phyloP scores from a whole-genome alignment of 768 basidiomycete species.

The Udeniomyces megalosporus region DNA sequence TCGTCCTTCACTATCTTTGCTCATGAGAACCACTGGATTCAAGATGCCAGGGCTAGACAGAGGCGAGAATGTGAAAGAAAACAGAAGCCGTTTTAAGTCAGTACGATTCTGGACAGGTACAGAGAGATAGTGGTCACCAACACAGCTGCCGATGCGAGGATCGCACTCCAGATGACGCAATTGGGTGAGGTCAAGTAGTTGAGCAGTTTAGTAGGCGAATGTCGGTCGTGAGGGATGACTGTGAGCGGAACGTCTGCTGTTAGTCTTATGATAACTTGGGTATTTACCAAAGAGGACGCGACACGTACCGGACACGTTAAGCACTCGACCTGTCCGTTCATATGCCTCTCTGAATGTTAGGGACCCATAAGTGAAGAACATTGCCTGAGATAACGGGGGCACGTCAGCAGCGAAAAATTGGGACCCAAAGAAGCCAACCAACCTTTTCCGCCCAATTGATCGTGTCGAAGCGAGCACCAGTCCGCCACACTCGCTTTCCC shows the following conservation, averaged over 20 bases:
- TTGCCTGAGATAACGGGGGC: conserved; percentile 37
- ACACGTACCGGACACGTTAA: conserved; percentile 57
- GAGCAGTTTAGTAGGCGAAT: conserved; percentile 87
- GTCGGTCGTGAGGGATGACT: conserved; percentile 74
- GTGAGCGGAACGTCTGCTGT: too few relatives aligned
- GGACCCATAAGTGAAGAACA: conserved; percentile 82
- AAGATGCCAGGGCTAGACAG: conserved; percentile 91
- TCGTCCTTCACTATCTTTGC: conserved; percentile 62
- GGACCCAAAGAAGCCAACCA: background rate
- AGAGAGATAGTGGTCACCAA: too few relatives aligned
- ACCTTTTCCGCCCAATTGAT: conserved; percentile 82
- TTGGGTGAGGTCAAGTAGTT: conserved; percentile 50
- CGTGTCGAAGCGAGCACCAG: conserved; percentile 90
- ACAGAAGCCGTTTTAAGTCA: conserved; percentile 24
- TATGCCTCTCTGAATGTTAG: conserved; percentile 95
- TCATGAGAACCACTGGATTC: conserved; percentile 89
- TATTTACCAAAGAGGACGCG: too few relatives aligned
- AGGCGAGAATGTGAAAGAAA: conserved; percentile 68
- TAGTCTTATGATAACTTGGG: too few relatives aligned
- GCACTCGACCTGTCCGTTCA: conserved; percentile 71
- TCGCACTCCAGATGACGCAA: conserved; percentile 37
- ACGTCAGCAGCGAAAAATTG: background rate
- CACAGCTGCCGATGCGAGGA: conserved; percentile 13
- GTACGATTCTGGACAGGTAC: too few relatives aligned
- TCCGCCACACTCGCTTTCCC: conserved; percentile 49